A percentile compares a stretch with the other conserved stretches of the same genome.
Evolutionary conservation across 1,139 yeast genomes (phyloP).

Genomic region (Candida labiduridarum): DNA sequence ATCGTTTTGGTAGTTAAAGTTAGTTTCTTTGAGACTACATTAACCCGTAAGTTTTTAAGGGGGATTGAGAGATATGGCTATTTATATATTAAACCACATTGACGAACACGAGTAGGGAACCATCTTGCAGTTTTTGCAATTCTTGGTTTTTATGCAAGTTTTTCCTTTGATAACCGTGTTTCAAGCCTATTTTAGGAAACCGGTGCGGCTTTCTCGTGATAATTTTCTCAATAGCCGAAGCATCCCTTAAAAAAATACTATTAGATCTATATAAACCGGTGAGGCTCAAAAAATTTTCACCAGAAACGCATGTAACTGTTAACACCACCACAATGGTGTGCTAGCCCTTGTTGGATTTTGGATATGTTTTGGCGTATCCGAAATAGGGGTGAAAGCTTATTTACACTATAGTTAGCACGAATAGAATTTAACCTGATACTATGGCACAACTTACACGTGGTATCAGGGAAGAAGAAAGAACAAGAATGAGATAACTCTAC

Average conservation of each 20-base stretch:
- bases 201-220: slow-evolving; percentile 6
- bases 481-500: not conserved
- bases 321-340: not conserved
- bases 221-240: too few relatives aligned
- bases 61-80: not conserved
- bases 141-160: not conserved
- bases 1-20: slow-evolving; percentile 6
- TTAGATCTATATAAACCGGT: too few relatives aligned
- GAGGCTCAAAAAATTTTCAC: too few relatives aligned
- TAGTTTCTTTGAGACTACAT: too few relatives aligned
- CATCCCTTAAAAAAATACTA: too few relatives aligned
- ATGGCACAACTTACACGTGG: too few relatives aligned
- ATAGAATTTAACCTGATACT: too few relatives aligned
- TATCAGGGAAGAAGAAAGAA: too few relatives aligned
- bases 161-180: slow-evolving; percentile 4
- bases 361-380: too few relatives aligned
- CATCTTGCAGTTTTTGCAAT: not conserved
- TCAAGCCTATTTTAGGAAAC: not conserved
- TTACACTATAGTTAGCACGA: too few relatives aligned
- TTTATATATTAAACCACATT: not conserved
- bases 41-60: not conserved
- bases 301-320: not conserved
- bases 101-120: not conserved
- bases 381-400: too few relatives aligned
- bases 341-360: too few relatives aligned